These are phyloP conservation scores for Aspergillus aculeatinus DNA, from an alignment of 2,329 filamentous ascomycete genomes.

Conservation along the genomic window DNA sequence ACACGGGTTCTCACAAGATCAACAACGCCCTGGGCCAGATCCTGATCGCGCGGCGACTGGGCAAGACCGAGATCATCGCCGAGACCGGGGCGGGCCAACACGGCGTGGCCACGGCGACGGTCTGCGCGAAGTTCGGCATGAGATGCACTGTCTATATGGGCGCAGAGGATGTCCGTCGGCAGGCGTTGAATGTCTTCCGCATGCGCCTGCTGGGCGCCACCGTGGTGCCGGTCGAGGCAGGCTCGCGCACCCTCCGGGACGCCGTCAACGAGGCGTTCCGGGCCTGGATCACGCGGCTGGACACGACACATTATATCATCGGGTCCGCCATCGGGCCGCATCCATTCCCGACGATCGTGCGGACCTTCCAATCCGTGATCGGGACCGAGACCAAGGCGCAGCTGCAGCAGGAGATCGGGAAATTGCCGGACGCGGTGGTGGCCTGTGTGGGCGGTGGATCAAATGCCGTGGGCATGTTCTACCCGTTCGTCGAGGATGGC, in stretches of 20 bases:
- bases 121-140: constrained; percentile 96
- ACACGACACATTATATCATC: constrained; percentile 94
- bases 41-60: constrained; percentile 78
- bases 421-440: constrained; percentile 91
- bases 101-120: constrained; percentile 91
- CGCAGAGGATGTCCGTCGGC: constrained; percentile 87
- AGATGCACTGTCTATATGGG: constrained; percentile 98
- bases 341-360: constrained; percentile 94
- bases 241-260: constrained; percentile 73
- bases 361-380: constrained; percentile 95
- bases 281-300: constrained; percentile 82
- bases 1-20: constrained; percentile 97
- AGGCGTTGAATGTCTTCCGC: constrained; percentile 92
- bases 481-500: constrained; percentile 79
- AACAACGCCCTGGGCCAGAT: constrained; percentile 95
- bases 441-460: constrained; percentile 92
- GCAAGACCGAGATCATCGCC: constrained; percentile 94
- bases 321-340: constrained; percentile 94
- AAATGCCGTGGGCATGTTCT: constrained; percentile 96
- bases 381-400: constrained; percentile 88
- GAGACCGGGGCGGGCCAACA: constrained; percentile 96
- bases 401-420: constrained; percentile 74
- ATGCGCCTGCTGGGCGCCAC: constrained; percentile 91
- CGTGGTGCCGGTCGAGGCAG: constrained; percentile 84
- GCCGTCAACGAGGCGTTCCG: constrained; percentile 92